Evolutionary conservation across 306 rosid genomes (phyloP), one percentile per base, ranked within the genome.

Genomic region (Canavalia ensiformis): DNA sequence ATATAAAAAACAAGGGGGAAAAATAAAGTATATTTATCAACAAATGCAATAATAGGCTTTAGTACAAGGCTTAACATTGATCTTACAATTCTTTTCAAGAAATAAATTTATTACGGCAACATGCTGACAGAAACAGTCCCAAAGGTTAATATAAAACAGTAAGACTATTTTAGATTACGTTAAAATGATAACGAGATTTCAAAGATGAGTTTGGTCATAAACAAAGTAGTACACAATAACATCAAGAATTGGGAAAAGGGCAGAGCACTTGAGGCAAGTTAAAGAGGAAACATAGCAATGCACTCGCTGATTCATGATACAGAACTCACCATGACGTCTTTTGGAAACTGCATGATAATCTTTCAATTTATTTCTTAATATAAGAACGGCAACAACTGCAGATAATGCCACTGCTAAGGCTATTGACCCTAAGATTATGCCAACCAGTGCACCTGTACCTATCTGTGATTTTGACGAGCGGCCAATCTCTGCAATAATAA

Each of bases 311-410:
- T 72, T 86, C 70, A 39, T 75, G 77, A 75, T 75, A 82, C 70
- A 57, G 76, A 84, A 90, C 99, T 96, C 87, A 96, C 99, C 7
- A 2, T 0, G 92, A 63, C 91, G 97, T 63, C 87, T 79, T 84
- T 86, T 89, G 66, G 92, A 85, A 81, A 85, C 41, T 12, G 88
- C 76, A 13, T 0, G 89, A 65, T 12, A 72, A 56, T 83, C 76
- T 78, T 57, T 90, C 81, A 65, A 8, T 64, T 73, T 81, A 55
- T 4, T 44, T 86, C 97, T 90, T 67, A 91, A 3, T 76, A 92
- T 87, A 69, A 94, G 84, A 77, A 96, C 85, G 74, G 87, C 85
- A 80, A 90, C 88, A 76, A 92, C 35, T 41, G 90, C 91, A 64
- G 98, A 89, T 83, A 94, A 68, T 5, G 79, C 75, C 76, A 86